Conservation (phyloP, 2,329 filamentous ascomycete species). For the Periconia sp. region DNA sequence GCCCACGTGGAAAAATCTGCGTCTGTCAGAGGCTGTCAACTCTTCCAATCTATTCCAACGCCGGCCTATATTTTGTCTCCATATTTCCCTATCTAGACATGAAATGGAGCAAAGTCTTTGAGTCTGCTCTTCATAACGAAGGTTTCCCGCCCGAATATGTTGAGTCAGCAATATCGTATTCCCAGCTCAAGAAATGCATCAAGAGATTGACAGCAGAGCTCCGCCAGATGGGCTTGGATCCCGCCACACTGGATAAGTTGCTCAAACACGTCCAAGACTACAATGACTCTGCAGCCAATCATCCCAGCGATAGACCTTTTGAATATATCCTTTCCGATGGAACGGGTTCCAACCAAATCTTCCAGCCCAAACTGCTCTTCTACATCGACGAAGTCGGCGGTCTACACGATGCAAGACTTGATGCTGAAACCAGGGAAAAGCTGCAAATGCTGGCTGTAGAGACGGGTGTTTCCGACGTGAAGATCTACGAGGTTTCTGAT, state of each 20-base stretch:
- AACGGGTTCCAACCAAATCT: slow-evolving; percentile 27
- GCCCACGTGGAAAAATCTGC: slow-evolving; percentile 32
- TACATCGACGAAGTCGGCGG: slow-evolving; percentile 67
- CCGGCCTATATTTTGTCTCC: too few species aligned
- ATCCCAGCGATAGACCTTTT: slow-evolving; percentile 30
- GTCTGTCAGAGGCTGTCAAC: slow-evolving; percentile 25
- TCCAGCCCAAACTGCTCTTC: slow-evolving; percentile 71
- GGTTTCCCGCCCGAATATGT: slow-evolving; percentile 74
- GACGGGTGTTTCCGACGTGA: slow-evolving; percentile 45
- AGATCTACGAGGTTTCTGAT: slow-evolving; percentile 37
- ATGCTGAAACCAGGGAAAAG: slow-evolving; percentile 64
- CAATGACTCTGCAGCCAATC: slow-evolving; percentile 26
- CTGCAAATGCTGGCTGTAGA: slow-evolving; percentile 62
- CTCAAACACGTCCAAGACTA: slow-evolving; percentile 51
- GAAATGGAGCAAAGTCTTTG: slow-evolving; percentile 86
- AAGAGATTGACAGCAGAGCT: slow-evolving; percentile 77
- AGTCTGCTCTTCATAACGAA: slow-evolving; percentile 68
- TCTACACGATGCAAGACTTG: slow-evolving; percentile 68
- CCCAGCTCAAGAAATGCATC: slow-evolving; percentile 84
- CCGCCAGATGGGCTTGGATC: slow-evolving; percentile 68
- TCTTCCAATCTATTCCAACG: slow-evolving; percentile 5
- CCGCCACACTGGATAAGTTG: slow-evolving; percentile 68
- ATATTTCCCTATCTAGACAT: too few species aligned
- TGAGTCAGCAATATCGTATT: slow-evolving; percentile 77
- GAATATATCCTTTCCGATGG: slow-evolving; percentile 39